Percentiles rank a stretch among this genome's conserved stretches.
Evolutionary conservation across 1,284 basidiomycete genomes (phyloP).

Genomic region (Ustilago bromivora): DNA sequence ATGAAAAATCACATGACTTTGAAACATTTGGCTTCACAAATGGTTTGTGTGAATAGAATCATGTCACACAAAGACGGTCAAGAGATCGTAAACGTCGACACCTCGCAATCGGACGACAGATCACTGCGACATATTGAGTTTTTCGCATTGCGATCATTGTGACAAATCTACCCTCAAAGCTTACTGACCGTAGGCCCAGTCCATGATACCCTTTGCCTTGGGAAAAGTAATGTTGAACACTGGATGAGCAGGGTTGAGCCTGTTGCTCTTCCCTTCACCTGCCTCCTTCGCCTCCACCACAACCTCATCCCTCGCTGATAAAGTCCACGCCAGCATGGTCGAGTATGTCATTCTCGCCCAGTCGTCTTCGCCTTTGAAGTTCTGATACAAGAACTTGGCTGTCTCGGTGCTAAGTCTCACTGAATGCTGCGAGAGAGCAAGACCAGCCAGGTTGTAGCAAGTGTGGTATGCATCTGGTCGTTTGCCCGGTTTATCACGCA

Average conservation of each 20-base stretch:
- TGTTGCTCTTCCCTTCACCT: slow-evolving; percentile 28
- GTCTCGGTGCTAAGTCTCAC: slow-evolving; percentile 48
- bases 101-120: too few species aligned
- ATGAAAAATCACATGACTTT: too few species aligned
- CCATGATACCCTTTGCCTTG: slow-evolving; percentile 54
- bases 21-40: too few species aligned
- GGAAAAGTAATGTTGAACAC: slow-evolving; percentile 61
- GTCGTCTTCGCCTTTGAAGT: slow-evolving; percentile 18
- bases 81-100: too few species aligned
- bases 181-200: slow-evolving; percentile 58
- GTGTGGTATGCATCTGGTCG: slow-evolving; percentile 71
- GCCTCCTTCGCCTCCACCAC: slow-evolving; percentile 38
- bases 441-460: slow-evolving; percentile 68
- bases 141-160: background rate
- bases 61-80: too few species aligned
- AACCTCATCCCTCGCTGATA: slow-evolving; percentile 29
- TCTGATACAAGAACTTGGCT: slow-evolving; percentile 8
- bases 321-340: slow-evolving; percentile 47
- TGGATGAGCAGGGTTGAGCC: slow-evolving; percentile 57
- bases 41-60: too few species aligned
- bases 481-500: slow-evolving; percentile 96
- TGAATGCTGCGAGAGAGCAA: slow-evolving; percentile 62
- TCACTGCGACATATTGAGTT: background rate
- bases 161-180: background rate
- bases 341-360: slow-evolving; percentile 53